Evolutionary conservation across 1,139 yeast genomes (phyloP), one percentile per base, ranked within the genome.

Genomic region (Wickerhamiella pararugosa): DNA sequence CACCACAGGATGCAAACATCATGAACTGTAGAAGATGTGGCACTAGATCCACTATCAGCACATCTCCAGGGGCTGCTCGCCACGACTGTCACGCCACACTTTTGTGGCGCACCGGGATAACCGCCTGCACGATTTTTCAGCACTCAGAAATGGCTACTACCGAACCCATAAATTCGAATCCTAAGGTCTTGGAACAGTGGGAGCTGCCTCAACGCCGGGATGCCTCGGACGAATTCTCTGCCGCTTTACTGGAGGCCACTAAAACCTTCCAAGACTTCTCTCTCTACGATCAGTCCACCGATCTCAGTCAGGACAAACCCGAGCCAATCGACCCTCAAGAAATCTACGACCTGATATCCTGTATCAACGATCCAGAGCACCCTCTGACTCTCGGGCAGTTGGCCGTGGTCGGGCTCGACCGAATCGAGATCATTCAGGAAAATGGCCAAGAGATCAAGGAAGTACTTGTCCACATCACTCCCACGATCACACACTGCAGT

Each of bases 401-500:
- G 11, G 92, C 96, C 0, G 97, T 92, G 36, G 95, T 92, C 2
- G 86, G 86, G 54, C 66, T 92, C 40, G 70, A 70, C 2, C 95
- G 92, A 57, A 90, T 92, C 45, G 59, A 64, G 32, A 84, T 92
- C 6, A 66, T 65, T 1, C 78, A 80, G 50, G 68, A 74, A 6
- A 71, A 71, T 1, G 56, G 63, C 44, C 64, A 67, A 29, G 73
- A 73, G 36, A 73, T 82, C 54, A 81, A 92, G 0, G 84, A 80
- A 49, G 84, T 92, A 0, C 58, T 75, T 25, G 84, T 92, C 32
- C 76, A 73, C 53, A 87, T 92, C 50, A 92, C 99, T 0, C 99
- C 99, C 0, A 92, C 99, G 0, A 90, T 92, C 52, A 90, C 98
- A 1, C 99, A 92, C 58, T 92, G 99, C 57, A 83, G 95, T 1